These are phyloP conservation scores for Thielaviopsis populi DNA, from an alignment of 2,329 filamentous ascomycete genomes.

Conservation along the genomic window DNA sequence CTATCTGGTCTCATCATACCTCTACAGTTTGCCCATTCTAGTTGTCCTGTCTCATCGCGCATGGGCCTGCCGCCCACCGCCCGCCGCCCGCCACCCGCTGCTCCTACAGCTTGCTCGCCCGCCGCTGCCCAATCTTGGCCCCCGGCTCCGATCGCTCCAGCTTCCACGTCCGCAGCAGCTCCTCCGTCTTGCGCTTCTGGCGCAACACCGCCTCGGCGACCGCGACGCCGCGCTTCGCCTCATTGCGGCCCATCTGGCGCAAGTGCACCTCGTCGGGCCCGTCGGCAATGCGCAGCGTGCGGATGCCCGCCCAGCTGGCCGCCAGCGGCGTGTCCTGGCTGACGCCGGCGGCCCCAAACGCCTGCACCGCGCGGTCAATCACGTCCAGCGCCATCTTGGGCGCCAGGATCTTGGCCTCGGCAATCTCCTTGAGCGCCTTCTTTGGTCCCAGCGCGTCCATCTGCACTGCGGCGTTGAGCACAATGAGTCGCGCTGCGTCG, in stretches of 20 bases:
- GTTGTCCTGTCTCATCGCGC: background rate
- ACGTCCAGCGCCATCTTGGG: slow-evolving; percentile 69
- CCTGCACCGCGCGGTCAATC: slow-evolving; percentile 88
- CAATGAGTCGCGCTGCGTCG: slow-evolving; percentile 74
- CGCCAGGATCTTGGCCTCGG: slow-evolving; percentile 84
- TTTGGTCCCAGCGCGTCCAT: slow-evolving; percentile 87
- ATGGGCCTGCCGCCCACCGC: too few relatives aligned
- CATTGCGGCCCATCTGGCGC: slow-evolving; percentile 64
- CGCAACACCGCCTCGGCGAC: slow-evolving; percentile 45
- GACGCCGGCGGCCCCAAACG: slow-evolving; percentile 80
- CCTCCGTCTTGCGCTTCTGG: slow-evolving; percentile 50
- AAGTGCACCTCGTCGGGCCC: slow-evolving; percentile 94
- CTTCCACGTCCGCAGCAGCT: slow-evolving; percentile 47
- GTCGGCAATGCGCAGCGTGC: slow-evolving; percentile 76
- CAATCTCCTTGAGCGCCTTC: slow-evolving; percentile 80
- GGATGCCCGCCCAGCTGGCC: slow-evolving; percentile 62
- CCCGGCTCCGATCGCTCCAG: slow-evolving; percentile 35
- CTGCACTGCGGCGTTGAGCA: slow-evolving; percentile 87
- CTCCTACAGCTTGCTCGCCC: slow-evolving; percentile 24
- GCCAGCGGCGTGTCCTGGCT: slow-evolving; percentile 90
- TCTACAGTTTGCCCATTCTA: too few relatives aligned
- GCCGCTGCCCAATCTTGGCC: slow-evolving; percentile 34
- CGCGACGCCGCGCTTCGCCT: slow-evolving; percentile 54
- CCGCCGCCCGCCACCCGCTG: background rate
- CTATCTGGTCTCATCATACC: too few relatives aligned